A percentile compares a stretch with the other conserved stretches of the same genome.
Conservation (phyloP, 31 red algal species). For the Endocladia muricata region DNA sequence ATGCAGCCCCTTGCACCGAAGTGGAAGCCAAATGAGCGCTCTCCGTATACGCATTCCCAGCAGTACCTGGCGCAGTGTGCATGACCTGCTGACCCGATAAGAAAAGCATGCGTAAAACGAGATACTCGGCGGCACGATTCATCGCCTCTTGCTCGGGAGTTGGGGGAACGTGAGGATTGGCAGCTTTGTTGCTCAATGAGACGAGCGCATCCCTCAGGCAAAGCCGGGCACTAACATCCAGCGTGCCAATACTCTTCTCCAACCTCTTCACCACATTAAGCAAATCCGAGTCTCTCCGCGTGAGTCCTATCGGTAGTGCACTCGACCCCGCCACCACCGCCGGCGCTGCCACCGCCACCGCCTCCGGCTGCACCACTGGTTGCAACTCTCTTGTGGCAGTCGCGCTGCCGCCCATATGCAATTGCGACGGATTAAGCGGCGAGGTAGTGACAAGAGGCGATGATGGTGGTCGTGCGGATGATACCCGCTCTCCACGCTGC, state of each 20-base stretch:
- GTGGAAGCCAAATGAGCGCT: no score
- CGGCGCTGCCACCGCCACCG: neutral
- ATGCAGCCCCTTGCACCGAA: no score
- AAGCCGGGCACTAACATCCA: slow-evolving; percentile 53
- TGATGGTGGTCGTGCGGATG: no score
- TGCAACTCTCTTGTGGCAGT: no score
- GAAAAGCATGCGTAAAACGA: slow-evolving; percentile 77
- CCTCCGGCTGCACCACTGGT: slow-evolving; percentile 11
- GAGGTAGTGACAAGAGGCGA: no score
- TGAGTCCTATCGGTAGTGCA: no score
- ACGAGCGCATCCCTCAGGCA: slow-evolving; percentile 66
- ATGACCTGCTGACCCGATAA: slow-evolving; percentile 58
- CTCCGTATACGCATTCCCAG: neutral
- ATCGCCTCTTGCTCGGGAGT: slow-evolving; percentile 78
- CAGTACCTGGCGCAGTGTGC: slow-evolving; percentile 60
- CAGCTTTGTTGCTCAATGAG: slow-evolving; percentile 59
- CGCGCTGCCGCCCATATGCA: no score
- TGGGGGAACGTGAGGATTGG: slow-evolving; percentile 37
- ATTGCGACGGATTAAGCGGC: no score
- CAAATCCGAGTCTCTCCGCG: slow-evolving; percentile 49
- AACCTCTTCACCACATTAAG: slow-evolving; percentile 29
- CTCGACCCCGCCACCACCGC: slow-evolving; percentile 12
- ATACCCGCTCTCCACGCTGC: neutral
- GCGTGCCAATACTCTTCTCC: slow-evolving; percentile 26
- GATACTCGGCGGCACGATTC: slow-evolving; percentile 71